Evolutionary conservation across 2,329 filamentous ascomycete species (phyloP).

Genomic region (Aspergillus ibericus): DNA sequence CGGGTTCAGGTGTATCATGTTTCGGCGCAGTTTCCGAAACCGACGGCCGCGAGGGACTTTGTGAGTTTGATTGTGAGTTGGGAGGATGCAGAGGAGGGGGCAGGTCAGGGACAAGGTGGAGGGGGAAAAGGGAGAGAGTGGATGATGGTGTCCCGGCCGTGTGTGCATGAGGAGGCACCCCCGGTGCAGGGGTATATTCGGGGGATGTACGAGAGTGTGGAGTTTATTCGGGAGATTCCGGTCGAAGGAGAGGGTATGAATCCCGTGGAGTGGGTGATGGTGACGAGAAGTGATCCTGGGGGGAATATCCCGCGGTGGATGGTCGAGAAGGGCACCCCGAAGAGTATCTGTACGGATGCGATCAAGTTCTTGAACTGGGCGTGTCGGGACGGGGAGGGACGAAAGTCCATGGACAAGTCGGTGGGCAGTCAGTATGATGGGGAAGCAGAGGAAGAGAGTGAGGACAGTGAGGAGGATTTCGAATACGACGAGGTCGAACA

Average conservation of each 20-base stretch:
- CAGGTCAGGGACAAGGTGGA: constrained; percentile 31
- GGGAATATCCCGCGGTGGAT: constrained; percentile 86
- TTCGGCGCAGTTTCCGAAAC: constrained; percentile 85
- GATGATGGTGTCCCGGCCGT: constrained; percentile 85
- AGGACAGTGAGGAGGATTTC: constrained; percentile 18
- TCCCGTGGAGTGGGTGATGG: constrained; percentile 88
- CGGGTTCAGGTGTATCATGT: constrained; percentile 69
- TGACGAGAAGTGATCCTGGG: constrained; percentile 83
- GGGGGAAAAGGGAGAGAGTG: constrained; percentile 59
- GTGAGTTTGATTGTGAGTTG: constrained; percentile 75
- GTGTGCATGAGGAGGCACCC: constrained; percentile 71
- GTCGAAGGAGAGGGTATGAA: constrained; percentile 47
- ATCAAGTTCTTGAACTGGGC: constrained; percentile 82
- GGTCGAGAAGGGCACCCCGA: constrained; percentile 85
- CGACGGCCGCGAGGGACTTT: constrained; percentile 85
- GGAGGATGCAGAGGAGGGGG: constrained; percentile 24
- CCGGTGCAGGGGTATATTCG: constrained; percentile 72
- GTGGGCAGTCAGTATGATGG: constrained; percentile 5
- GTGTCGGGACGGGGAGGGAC: constrained; percentile 47
- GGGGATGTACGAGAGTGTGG: constrained; percentile 86
- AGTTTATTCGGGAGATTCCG: constrained; percentile 82
- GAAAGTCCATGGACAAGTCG: constrained; percentile 3
- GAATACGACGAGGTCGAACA: constrained; percentile 25
- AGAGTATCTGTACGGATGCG: constrained; percentile 75
- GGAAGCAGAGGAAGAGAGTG: background rate